These are phyloP conservation scores for Miscanthus lutarioriparius DNA, from an alignment of 176 grass and related monocot species.

Conservation along the genomic window DNA sequence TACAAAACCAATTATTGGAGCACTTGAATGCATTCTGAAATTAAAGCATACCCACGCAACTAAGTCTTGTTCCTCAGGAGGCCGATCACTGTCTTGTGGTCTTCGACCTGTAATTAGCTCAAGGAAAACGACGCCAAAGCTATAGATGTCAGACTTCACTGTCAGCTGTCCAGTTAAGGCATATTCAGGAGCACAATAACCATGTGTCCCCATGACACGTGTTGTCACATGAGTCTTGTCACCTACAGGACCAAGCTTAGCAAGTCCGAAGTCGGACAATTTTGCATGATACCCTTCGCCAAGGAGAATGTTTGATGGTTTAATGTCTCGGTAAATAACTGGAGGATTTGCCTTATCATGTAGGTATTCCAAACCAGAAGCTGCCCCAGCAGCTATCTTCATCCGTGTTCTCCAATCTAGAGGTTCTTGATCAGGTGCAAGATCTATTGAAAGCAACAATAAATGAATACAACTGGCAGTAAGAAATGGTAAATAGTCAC, in stretches of 20 bases:
- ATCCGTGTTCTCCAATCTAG: constrained; percentile 81
- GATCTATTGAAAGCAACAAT: constrained; percentile 49
- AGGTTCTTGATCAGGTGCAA: constrained; percentile 46
- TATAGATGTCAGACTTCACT: constrained; percentile 77
- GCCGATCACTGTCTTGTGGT: constrained; percentile 49
- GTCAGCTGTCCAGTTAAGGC: constrained; percentile 69
- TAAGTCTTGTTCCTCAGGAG: constrained; percentile 60
- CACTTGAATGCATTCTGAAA: constrained; percentile 32
- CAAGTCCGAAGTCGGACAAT: constrained; percentile 82
- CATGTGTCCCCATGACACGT: constrained; percentile 78
- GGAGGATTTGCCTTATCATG: constrained; percentile 65
- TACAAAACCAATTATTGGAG: constrained; percentile 5
- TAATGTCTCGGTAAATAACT: constrained; percentile 84
- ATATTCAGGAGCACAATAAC: constrained; percentile 90
- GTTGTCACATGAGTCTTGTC: constrained; percentile 89
- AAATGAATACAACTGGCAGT: neutral
- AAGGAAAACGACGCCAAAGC: constrained; percentile 83
- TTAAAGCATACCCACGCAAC: constrained; percentile 70
- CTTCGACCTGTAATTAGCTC: constrained; percentile 80
- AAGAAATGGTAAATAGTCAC: constrained; percentile 17
- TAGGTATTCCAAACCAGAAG: constrained; percentile 74
- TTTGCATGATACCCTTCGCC: constrained; percentile 69
- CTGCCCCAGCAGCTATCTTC: constrained; percentile 76
- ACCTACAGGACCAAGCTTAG: constrained; percentile 77
- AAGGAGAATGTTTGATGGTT: constrained; percentile 83